Percentiles rank a stretch among this genome's conserved stretches.
Evolutionary conservation across 345 rosid genomes (phyloP).

Genomic region (Citrus glauca): DNA sequence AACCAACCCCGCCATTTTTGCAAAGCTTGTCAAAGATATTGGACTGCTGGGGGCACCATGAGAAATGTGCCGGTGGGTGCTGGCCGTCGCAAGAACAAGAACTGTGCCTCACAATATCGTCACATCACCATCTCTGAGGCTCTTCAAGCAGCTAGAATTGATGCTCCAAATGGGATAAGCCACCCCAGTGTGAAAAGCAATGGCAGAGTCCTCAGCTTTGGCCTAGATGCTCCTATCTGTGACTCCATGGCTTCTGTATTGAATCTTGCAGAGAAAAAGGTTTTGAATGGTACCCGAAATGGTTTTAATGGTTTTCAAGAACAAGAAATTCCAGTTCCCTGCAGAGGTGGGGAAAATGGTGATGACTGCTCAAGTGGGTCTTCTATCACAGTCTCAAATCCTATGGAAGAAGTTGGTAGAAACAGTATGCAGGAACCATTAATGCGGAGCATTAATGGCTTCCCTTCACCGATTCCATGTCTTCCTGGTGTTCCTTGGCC

Average conservation of each 20-base stretch:
- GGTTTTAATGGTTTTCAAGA: constrained; percentile 31
- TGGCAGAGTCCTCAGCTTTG: constrained; percentile 63
- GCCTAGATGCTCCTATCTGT: constrained; percentile 48
- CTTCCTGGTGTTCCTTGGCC: constrained; percentile 79
- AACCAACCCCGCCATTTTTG: constrained; percentile 96
- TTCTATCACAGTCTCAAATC: constrained; percentile 43
- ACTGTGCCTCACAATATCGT: constrained; percentile 50
- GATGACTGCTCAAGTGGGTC: constrained; percentile 56
- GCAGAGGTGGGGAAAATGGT: constrained; percentile 40
- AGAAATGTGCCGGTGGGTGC: constrained; percentile 90
- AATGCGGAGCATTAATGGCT: constrained; percentile 39
- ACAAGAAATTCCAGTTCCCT: constrained; percentile 21
- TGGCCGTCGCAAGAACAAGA: constrained; percentile 90
- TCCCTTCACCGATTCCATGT: constrained; percentile 45
- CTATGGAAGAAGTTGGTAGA: constrained; percentile 29
- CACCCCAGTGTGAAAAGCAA: constrained; percentile 42
- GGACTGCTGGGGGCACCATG: constrained; percentile 97
- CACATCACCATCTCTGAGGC: constrained; percentile 78
- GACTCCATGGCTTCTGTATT: constrained; percentile 48
- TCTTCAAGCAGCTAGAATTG: constrained; percentile 55
- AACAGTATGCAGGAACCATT: constrained; percentile 27
- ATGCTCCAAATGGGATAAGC: constrained; percentile 38
- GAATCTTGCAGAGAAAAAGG: constrained; percentile 45
- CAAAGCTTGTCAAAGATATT: constrained; percentile 90
- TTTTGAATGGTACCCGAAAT: constrained; percentile 35